phyloP scores from a whole-genome alignment of 306 rosid species.

The Aeschynomene evenia region DNA sequence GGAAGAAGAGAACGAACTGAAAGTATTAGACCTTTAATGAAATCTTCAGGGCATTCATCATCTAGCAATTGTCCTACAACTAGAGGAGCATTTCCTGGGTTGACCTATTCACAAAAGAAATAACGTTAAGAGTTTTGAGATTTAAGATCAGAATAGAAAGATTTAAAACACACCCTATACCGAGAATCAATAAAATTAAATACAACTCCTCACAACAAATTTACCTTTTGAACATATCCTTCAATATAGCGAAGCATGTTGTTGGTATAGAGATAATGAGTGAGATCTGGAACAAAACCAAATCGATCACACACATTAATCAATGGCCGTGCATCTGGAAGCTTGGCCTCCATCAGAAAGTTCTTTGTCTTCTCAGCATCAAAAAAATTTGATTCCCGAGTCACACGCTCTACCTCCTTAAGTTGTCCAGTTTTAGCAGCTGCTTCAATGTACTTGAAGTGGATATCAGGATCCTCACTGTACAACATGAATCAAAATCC shows the following conservation, averaged over 20 bases:
- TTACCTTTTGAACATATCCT: constrained; percentile 88
- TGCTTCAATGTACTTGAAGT: constrained; percentile 83
- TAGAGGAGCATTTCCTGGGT: constrained; percentile 80
- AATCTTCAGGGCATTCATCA: constrained; percentile 91
- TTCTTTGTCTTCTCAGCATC: constrained; percentile 82
- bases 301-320: constrained; percentile 86
- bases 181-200: constrained; percentile 33
- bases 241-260: constrained; percentile 87
- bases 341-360: constrained; percentile 76
- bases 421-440: constrained; percentile 90
- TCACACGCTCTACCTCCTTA: constrained; percentile 83
- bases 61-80: constrained; percentile 84
- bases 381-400: constrained; percentile 77
- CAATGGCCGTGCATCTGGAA: constrained; percentile 83
- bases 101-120: constrained; percentile 52
- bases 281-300: constrained; percentile 90
- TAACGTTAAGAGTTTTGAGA: constrained; percentile 8
- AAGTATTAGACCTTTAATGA: constrained; percentile 74
- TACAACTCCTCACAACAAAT: constrained; percentile 31
- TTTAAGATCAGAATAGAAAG: neutral
- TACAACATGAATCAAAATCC: constrained; percentile 2
- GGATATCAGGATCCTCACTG: constrained; percentile 83
- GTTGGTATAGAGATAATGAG: constrained; percentile 72
- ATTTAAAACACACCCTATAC: neutral
- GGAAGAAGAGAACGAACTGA: constrained; percentile 85